These are phyloP conservation scores for Salix dunnii DNA, from an alignment of 345 rosid species.

Conservation along the genomic window DNA sequence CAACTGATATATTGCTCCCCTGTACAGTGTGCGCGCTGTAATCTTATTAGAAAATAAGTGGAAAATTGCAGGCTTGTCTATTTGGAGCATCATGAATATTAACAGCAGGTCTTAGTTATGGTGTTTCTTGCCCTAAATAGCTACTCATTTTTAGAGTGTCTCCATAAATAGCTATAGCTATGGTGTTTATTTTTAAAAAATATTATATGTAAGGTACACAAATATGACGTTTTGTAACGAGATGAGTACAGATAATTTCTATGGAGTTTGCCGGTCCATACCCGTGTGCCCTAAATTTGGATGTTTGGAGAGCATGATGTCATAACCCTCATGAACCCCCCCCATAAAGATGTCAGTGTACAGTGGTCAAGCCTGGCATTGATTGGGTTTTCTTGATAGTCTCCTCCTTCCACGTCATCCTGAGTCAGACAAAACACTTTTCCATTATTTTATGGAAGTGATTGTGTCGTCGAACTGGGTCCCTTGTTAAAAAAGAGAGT, in stretches of 20 bases:
- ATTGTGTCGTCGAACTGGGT: slow-evolving; percentile 29
- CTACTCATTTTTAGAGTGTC: too few relatives aligned
- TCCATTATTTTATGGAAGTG: slow-evolving; percentile 15
- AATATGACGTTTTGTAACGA: not conserved
- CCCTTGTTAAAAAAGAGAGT: slow-evolving; percentile 4
- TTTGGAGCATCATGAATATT: too few relatives aligned
- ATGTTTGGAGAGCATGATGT: slow-evolving; percentile 8
- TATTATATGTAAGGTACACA: not conserved
- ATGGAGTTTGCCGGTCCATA: not conserved
- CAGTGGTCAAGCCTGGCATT: slow-evolving; percentile 13
- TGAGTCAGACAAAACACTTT: slow-evolving; percentile 56
- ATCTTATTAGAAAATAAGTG: too few relatives aligned
- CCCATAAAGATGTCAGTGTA: not conserved
- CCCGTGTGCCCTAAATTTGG: not conserved
- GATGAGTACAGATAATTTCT: not conserved
- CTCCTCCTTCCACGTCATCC: slow-evolving; percentile 38
- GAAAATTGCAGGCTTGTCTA: too few relatives aligned
- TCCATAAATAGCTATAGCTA: too few relatives aligned
- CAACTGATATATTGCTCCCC: too few relatives aligned
- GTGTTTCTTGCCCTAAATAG: too few relatives aligned
- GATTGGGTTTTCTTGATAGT: slow-evolving; percentile 26
- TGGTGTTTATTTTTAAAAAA: too few relatives aligned
- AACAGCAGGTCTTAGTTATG: too few relatives aligned
- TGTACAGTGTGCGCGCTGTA: too few relatives aligned
- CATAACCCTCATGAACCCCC: not conserved